Percentiles rank a stretch among this genome's conserved stretches.
phyloP scores from a whole-genome alignment of 192 early-diverging fungal species.

The Dispira simplex region DNA sequence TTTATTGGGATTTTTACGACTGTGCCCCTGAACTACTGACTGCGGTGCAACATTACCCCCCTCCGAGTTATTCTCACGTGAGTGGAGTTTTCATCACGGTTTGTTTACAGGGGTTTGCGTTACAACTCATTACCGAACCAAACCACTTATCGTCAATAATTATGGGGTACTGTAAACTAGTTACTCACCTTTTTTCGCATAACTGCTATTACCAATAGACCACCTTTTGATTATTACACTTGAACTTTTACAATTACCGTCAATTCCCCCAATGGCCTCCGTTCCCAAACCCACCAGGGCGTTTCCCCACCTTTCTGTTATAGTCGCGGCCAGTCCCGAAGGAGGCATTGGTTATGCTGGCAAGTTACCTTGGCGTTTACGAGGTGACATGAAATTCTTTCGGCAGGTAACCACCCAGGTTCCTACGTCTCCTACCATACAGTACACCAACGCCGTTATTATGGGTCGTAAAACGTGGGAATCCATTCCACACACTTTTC shows the following conservation, averaged over 20 bases:
- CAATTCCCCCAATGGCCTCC: not conserved
- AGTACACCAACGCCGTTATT: slow-evolving; percentile 60
- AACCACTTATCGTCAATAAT: too few species aligned
- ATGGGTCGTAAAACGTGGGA: slow-evolving; percentile 94
- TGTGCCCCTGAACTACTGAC: too few species aligned
- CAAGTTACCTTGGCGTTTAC: slow-evolving; percentile 74
- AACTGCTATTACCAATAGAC: too few species aligned
- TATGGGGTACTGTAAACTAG: too few species aligned
- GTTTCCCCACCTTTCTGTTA: slow-evolving; percentile 14
- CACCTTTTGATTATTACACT: not conserved
- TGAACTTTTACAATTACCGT: not conserved
- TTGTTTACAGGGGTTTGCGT: too few species aligned
- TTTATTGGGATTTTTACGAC: too few species aligned
- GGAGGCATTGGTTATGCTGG: slow-evolving; percentile 62
- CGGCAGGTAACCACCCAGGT: slow-evolving; percentile 38
- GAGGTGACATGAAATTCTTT: slow-evolving; percentile 77
- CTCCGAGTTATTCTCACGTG: too few species aligned
- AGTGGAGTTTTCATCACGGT: too few species aligned
- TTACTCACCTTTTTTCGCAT: too few species aligned
- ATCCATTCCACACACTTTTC: slow-evolving; percentile 65
- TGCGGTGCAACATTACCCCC: too few species aligned
- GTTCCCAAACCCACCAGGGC: not conserved
- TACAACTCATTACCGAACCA: too few species aligned
- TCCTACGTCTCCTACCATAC: not conserved
- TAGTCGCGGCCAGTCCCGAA: slow-evolving; percentile 62